Percentiles rank a stretch among this genome's conserved stretches.
Evolutionary conservation across 257 asterid genomes (phyloP).

Genomic region (Catharanthus roseus): DNA sequence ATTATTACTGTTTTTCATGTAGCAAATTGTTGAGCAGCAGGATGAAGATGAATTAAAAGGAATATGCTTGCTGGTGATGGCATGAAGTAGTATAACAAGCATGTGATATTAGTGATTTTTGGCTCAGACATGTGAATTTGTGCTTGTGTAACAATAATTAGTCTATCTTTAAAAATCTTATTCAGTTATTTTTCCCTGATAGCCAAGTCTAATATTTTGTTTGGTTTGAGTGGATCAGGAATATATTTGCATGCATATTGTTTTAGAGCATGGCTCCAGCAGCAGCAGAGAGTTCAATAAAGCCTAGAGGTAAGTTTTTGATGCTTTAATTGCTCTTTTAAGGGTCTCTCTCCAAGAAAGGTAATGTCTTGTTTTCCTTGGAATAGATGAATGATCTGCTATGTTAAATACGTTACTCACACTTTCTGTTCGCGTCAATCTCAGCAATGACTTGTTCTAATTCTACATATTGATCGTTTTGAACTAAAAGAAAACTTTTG

Average conservation of each 20-base stretch:
- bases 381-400: too few species aligned
- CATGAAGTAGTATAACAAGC: too few species aligned
- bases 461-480: too few species aligned
- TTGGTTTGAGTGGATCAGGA: slow-evolving; percentile 15
- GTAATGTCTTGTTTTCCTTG: not conserved
- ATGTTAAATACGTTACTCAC: too few species aligned
- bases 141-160: too few species aligned
- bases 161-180: too few species aligned
- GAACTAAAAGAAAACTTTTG: too few species aligned
- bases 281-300: slow-evolving; percentile 21
- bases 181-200: too few species aligned
- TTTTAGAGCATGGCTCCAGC: slow-evolving; percentile 24
- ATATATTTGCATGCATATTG: not conserved
- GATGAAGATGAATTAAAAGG: not conserved
- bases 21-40: too few species aligned
- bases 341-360: not conserved
- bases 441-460: too few species aligned
- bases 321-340: not conserved
- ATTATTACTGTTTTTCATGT: not conserved
- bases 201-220: not conserved
- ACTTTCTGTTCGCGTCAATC: too few species aligned
- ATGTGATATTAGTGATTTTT: not conserved
- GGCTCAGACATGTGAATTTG: too few species aligned
- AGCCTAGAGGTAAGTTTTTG: slow-evolving; percentile 22
- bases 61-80: not conserved